These are phyloP conservation scores for Coccomyxa sp. DNA, from an alignment of 139 green algal species.

Conservation along the genomic window DNA sequence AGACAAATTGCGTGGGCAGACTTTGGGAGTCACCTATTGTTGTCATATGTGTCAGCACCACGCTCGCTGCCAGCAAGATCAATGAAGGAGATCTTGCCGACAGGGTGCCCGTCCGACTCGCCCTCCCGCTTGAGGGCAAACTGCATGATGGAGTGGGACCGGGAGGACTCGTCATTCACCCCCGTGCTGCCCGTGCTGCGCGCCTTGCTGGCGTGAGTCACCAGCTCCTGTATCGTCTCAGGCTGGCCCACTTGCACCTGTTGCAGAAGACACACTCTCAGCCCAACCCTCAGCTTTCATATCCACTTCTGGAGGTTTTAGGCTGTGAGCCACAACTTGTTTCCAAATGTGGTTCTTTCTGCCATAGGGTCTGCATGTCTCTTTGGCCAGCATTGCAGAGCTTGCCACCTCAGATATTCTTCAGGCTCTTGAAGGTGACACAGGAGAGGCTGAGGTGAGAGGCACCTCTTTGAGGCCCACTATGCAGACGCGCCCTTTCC, in stretches of 20 bases:
- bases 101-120: constrained; percentile 18
- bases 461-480: constrained; percentile 74
- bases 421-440: too few species aligned
- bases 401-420: too few species aligned
- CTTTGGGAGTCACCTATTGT: too few species aligned
- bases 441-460: neutral
- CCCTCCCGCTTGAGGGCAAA: constrained; percentile 28
- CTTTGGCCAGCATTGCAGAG: too few species aligned
- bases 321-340: too few species aligned
- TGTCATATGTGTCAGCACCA: constrained; percentile 92
- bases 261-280: constrained; percentile 27
- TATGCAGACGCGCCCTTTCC: constrained; percentile 80
- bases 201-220: constrained; percentile 65
- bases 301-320: too few species aligned
- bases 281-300: too few species aligned
- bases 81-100: constrained; percentile 98
- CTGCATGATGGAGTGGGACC: constrained; percentile 91
- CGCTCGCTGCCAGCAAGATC: constrained; percentile 95
- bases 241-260: constrained; percentile 36
- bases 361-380: too few species aligned
- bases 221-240: constrained; percentile 58
- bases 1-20: neutral
- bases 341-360: too few species aligned
- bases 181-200: constrained; percentile 88
- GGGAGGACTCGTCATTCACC: constrained; percentile 94